Base-by-base conservation (phyloP, 2,329 filamentous ascomycete genomes). In the Hansfordia pulvinata region DNA sequence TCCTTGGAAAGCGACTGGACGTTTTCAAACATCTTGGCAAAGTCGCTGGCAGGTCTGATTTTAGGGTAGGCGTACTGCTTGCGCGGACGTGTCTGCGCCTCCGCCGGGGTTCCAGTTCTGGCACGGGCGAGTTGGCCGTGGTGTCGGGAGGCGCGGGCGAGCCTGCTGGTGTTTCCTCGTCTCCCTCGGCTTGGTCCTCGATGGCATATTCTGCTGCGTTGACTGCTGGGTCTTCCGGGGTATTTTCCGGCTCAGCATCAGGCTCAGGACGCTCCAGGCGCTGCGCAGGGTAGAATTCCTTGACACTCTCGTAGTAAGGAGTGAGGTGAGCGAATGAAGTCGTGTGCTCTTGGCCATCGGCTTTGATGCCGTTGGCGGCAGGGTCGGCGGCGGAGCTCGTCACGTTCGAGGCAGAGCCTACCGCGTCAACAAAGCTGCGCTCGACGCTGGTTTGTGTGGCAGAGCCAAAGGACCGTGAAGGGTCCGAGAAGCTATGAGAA, bases 41-140 rank as follows among this genome's bases (percentile, higher is more conserved):
- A 69, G 7, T 66, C 60, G 3, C 62, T 53, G 1, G 63, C 50
- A 21, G 66, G 54, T 17, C 63, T 58, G 6, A 69, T 47, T 40
- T 67, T 64, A 26, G 55, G 56, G 40, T 64, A 71, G 3, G 45
- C 42, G 36, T 55, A 69, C 22, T 52, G 52, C 19, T 46, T 48
- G 19, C 28, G 37, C 12, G 35, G 25, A 12, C 29, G 24, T 9
- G 33, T 26, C 11, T 28, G 32, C 6, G 20, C 19, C 8, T 30
- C 26, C 3, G 34, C 10, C 2, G 26, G 13, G 4, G n/a, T n/a
- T 41, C 42, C 10, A 27, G 14, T n/a, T 44, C 44, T 41, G 37
- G 51, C 37, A 20, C 47, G 33, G 29, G 55, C 39, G 31, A 56
- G 43, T 36, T 59, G 41, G 34, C 46, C 28, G 27, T 52, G 41